Percentiles rank a stretch among this genome's conserved stretches.
Conservation (phyloP, 2,329 filamentous ascomycete species). For the Ambrosiella beaveri region DNA sequence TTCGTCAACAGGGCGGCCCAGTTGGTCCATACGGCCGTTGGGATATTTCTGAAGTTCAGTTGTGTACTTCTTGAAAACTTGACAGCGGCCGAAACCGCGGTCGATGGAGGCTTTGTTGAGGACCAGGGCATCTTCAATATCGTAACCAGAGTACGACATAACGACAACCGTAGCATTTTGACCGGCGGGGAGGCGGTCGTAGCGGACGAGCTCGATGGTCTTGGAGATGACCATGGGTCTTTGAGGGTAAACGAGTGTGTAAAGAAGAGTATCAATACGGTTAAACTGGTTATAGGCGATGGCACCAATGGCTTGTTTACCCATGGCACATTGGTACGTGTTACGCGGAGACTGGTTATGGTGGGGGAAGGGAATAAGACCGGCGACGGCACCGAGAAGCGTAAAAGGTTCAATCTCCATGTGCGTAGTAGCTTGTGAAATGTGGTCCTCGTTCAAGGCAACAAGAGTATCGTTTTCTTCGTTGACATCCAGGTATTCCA, state of each 20-base stretch:
- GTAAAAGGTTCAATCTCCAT: constrained; percentile 97
- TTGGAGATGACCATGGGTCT: constrained; percentile 94
- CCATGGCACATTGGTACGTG: constrained; percentile 88
- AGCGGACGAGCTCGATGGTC: constrained; percentile 90
- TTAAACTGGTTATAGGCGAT: constrained; percentile 98
- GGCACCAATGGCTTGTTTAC: constrained; percentile 85
- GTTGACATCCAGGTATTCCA: constrained; percentile 95
- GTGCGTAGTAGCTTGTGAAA: constrained; percentile 73
- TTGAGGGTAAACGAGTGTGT: constrained; percentile 94
- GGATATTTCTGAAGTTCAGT: constrained; percentile 77
- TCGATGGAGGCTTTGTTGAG: constrained; percentile 93
- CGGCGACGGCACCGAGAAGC: constrained; percentile 84
- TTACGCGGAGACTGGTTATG: constrained; percentile 98
- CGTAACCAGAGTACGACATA: constrained; percentile 98
- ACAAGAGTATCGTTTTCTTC: constrained; percentile 96
- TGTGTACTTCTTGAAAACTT: constrained; percentile 92
- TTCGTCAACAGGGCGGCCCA: constrained; percentile 38
- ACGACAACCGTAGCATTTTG: constrained; percentile 96
- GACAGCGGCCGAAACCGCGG: constrained; percentile 86
- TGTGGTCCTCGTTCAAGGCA: constrained; percentile 71
- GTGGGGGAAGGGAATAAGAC: constrained; percentile 92
- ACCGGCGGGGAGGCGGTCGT: constrained; percentile 90
- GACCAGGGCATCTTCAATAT: constrained; percentile 96
- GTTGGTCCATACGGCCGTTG: constrained; percentile 55
- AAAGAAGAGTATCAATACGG: constrained; percentile 87